A percentile compares a stretch with the other conserved stretches of the same genome.
phyloP scores from a whole-genome alignment of 345 rosid species.

The Syzygium oleosum region DNA sequence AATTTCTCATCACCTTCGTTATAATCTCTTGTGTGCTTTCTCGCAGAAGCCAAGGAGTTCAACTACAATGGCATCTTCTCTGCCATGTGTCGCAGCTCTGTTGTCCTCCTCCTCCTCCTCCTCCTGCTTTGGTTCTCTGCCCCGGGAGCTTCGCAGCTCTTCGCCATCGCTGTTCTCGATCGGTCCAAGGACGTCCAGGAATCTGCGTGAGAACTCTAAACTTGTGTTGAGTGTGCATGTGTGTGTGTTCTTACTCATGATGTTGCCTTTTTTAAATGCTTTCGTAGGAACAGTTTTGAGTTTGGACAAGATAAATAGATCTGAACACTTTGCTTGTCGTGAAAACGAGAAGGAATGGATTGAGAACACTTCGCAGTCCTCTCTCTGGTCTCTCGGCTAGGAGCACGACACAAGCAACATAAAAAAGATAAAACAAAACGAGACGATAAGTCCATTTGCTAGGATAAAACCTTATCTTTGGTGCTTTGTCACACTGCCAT shows the following conservation, averaged over 20 bases:
- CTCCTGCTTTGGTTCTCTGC: neutral
- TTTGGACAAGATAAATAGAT: neutral
- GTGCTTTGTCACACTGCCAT: neutral
- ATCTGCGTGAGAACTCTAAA: neutral
- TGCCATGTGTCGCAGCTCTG: neutral
- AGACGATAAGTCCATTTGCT: neutral
- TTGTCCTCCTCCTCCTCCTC: neutral
- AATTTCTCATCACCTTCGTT: neutral
- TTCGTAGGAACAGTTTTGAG: neutral
- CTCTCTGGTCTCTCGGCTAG: neutral
- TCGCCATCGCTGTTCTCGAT: neutral
- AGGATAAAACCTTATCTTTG: neutral
- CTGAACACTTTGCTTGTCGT: neutral
- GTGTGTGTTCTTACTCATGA: neutral
- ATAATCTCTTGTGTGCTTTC: neutral
- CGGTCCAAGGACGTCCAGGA: neutral
- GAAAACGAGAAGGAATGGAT: neutral
- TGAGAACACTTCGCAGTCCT: neutral
- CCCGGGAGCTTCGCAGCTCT: neutral
- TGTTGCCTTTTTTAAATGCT: neutral
- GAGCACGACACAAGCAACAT: neutral
- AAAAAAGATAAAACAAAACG: neutral
- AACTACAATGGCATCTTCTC: neutral
- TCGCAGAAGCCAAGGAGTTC: neutral
- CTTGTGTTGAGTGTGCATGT: neutral